These are phyloP conservation scores for Penicillium mononematosum DNA, from an alignment of 495 filamentous ascomycete genomes.

Conservation along the genomic window DNA sequence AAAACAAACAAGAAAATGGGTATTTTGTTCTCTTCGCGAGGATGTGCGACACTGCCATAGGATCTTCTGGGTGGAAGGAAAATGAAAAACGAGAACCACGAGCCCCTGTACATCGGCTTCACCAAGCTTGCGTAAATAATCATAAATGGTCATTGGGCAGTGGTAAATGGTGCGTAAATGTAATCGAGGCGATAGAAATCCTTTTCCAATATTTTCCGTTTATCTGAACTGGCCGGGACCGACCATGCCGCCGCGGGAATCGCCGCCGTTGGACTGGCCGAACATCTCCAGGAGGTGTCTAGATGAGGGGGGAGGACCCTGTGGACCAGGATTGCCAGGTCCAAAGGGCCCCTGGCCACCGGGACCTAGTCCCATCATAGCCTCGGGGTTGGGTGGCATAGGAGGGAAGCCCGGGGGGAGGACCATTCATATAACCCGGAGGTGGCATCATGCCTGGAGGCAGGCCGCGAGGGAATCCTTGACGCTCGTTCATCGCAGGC, in stretches of 20 bases:
- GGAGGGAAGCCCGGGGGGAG: constrained; percentile 47
- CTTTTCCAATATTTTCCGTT: neutral
- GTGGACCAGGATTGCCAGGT: constrained; percentile 38
- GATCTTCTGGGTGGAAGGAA: constrained; percentile 12
- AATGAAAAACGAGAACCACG: constrained; percentile 10
- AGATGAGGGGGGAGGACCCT: constrained; percentile 45
- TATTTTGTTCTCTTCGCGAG: constrained; percentile 19
- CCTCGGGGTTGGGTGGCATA: constrained; percentile 46
- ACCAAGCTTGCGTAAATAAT: constrained; percentile 19
- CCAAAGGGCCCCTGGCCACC: constrained; percentile 40
- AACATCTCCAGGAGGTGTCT: constrained; percentile 49
- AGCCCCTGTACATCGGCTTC: constrained; percentile 11
- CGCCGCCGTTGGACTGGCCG: constrained; percentile 40
- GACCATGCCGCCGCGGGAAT: constrained; percentile 42
- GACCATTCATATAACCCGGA: constrained; percentile 50
- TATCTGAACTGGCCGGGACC: constrained; percentile 44
- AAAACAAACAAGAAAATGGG: constrained; percentile 9
- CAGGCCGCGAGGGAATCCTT: constrained; percentile 43
- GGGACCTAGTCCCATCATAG: constrained; percentile 40
- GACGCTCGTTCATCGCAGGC: constrained; percentile 39
- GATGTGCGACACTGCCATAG: constrained; percentile 14
- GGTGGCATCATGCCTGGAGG: constrained; percentile 53
- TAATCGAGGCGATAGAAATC: constrained; percentile 2
- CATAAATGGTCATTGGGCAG: constrained; percentile 14
- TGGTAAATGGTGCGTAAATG: constrained; percentile 8